A percentile compares a stretch with the other conserved stretches of the same genome.
Evolutionary conservation across 148 eudicot species (phyloP).

Genomic region (Rheum nobile): DNA sequence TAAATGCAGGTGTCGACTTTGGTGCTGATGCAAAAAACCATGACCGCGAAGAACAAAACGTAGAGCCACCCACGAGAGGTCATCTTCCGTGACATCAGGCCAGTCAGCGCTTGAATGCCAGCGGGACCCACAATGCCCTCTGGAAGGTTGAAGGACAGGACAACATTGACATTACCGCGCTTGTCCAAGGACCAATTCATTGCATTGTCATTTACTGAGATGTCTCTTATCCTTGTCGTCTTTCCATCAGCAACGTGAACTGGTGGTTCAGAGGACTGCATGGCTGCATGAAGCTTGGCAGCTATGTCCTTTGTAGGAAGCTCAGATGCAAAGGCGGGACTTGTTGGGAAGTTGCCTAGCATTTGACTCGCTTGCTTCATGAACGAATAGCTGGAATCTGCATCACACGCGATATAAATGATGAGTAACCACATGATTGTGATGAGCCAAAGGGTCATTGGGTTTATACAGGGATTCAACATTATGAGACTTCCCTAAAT

Average conservation of each 20-base stretch:
- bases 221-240: slow-evolving; percentile 23
- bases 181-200: slow-evolving; percentile 36
- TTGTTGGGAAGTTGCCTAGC: slow-evolving; percentile 60
- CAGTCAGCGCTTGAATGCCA: slow-evolving; percentile 17
- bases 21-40: slow-evolving; percentile 39
- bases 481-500: background rate
- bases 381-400: slow-evolving; percentile 49
- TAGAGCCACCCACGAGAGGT: slow-evolving; percentile 34
- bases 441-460: too few species aligned
- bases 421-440: too few species aligned
- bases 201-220: slow-evolving; percentile 13
- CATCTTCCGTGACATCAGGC: slow-evolving; percentile 30
- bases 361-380: slow-evolving; percentile 38
- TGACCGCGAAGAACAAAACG: slow-evolving; percentile 37
- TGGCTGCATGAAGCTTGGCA: slow-evolving; percentile 35
- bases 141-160: slow-evolving; percentile 51
- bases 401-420: slow-evolving; percentile 6
- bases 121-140: slow-evolving; percentile 13
- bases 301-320: slow-evolving; percentile 53
- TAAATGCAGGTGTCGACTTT: slow-evolving; percentile 44
- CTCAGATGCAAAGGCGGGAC: slow-evolving; percentile 79
- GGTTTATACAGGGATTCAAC: background rate
- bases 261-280: slow-evolving; percentile 31
- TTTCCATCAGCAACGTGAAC: slow-evolving; percentile 58
- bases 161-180: slow-evolving; percentile 31